Conservation (phyloP, 352 stramenopile species). For the Globisporangium middletonii region DNA sequence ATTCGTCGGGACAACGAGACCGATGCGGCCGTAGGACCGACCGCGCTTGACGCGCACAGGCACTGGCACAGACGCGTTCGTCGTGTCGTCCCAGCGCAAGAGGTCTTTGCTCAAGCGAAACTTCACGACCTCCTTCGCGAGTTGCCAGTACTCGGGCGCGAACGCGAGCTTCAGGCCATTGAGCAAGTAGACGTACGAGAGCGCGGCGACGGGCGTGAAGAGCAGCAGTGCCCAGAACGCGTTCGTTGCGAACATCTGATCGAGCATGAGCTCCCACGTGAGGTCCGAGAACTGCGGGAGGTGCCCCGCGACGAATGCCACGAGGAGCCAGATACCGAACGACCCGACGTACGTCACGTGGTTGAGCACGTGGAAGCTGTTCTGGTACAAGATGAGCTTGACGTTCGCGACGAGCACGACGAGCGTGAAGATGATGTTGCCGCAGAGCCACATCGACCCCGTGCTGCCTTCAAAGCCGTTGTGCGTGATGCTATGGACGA, state of each 20-base stretch:
- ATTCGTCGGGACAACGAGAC: slow-evolving; percentile 36
- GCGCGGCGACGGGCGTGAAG: slow-evolving; percentile 42
- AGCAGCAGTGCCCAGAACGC: slow-evolving; percentile 59
- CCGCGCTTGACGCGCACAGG: slow-evolving; percentile 19
- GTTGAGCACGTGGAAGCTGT: slow-evolving; percentile 68
- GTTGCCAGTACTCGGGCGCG: slow-evolving; percentile 74
- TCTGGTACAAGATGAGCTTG: slow-evolving; percentile 79
- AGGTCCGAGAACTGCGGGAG: slow-evolving; percentile 56
- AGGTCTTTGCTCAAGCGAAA: slow-evolving; percentile 51
- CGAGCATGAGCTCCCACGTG: slow-evolving; percentile 64
- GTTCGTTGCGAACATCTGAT: slow-evolving; percentile 46
- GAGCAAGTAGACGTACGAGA: slow-evolving; percentile 45
- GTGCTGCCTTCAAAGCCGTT: slow-evolving; percentile 25
- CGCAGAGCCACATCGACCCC: slow-evolving; percentile 69
- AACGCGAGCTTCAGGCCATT: slow-evolving; percentile 52
- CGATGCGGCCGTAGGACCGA: slow-evolving; percentile 16
- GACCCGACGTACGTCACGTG: slow-evolving; percentile 60
- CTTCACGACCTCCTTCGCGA: slow-evolving; percentile 70
- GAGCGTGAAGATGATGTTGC: slow-evolving; percentile 77
- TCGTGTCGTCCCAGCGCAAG: slow-evolving; percentile 64
- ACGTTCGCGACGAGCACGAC: slow-evolving; percentile 69
- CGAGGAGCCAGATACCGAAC: slow-evolving; percentile 50
- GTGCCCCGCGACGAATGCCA: slow-evolving; percentile 50
- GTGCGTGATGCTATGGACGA: slow-evolving; percentile 35
- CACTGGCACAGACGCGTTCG: slow-evolving; percentile 38